Percentiles rank a stretch among this genome's conserved stretches.
Conservation (phyloP, 2,329 filamentous ascomycete species). For the Sporothrix curviconia region DNA sequence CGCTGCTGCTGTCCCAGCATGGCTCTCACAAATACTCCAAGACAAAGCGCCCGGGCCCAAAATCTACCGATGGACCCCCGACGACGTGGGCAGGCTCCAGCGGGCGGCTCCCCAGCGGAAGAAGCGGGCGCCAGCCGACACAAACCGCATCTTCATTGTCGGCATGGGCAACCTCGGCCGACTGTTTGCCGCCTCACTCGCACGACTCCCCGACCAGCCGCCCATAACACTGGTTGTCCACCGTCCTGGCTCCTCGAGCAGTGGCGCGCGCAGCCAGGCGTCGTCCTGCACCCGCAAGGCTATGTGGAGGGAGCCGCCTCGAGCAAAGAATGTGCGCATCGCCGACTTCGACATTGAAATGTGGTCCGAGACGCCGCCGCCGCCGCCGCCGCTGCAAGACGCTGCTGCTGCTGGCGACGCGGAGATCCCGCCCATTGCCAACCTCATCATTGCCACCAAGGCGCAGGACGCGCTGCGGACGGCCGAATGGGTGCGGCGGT, state of each 20-base stretch:
- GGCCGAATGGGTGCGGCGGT: slow-evolving; percentile 48
- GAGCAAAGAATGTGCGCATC: too few species aligned
- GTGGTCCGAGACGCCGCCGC: slow-evolving; percentile 43
- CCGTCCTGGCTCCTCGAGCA: slow-evolving; percentile 42
- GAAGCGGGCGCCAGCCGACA: not conserved
- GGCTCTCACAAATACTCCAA: slow-evolving; percentile 10
- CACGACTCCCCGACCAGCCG: slow-evolving; percentile 52
- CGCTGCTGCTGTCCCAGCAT: slow-evolving; percentile 5
- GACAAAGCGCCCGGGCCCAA: slow-evolving; percentile 9
- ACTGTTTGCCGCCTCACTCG: slow-evolving; percentile 68
- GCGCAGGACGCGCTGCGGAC: slow-evolving; percentile 60
- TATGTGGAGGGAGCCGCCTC: slow-evolving; percentile 16
- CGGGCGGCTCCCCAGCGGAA: not conserved
- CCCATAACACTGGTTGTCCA: slow-evolving; percentile 79
- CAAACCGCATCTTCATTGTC: slow-evolving; percentile 63
- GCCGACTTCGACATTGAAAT: slow-evolving; percentile 45
- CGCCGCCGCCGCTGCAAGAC: slow-evolving; percentile 22
- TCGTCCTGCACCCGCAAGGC: slow-evolving; percentile 32
- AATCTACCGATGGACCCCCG: slow-evolving; percentile 15
- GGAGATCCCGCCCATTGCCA: slow-evolving; percentile 44
- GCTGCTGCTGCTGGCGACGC: slow-evolving; percentile 27
- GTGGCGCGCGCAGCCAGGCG: slow-evolving; percentile 39
- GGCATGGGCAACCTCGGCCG: slow-evolving; percentile 77
- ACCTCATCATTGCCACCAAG: slow-evolving; percentile 75
- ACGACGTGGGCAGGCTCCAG: too few species aligned